A percentile compares a stretch with the other conserved stretches of the same genome.
phyloP scores from a whole-genome alignment of 2,329 filamentous ascomycete species.

The Fusarium sp. region DNA sequence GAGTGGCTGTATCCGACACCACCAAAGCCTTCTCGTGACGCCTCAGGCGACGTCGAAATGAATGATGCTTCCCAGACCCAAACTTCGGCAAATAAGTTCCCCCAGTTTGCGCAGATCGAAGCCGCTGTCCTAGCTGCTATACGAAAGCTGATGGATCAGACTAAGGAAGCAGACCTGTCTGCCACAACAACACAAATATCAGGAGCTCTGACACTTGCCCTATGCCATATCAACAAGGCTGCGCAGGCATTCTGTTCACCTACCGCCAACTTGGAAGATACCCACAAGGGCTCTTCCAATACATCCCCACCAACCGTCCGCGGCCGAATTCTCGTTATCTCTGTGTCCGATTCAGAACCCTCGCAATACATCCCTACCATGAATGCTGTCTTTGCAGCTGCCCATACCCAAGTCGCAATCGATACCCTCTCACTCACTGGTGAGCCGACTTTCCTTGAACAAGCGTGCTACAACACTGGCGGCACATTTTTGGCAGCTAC shows the following conservation, averaged over 20 bases:
- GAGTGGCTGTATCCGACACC: conserved; percentile 85
- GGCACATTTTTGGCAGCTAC: conserved; percentile 65
- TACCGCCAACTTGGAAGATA: conserved; percentile 56
- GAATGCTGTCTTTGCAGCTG: conserved; percentile 97
- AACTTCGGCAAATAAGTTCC: conserved; percentile 84
- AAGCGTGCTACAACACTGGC: conserved; percentile 76
- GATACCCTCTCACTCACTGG: conserved; percentile 90
- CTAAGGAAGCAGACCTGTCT: conserved; percentile 72
- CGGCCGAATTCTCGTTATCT: conserved; percentile 85
- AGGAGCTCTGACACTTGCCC: conserved; percentile 88
- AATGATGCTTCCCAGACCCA: conserved; percentile 54
- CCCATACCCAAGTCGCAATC: conserved; percentile 87
- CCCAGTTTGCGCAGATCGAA: conserved; percentile 89
- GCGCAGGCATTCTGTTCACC: conserved; percentile 72
- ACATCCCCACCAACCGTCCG: conserved; percentile 49
- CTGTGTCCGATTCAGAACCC: conserved; percentile 85
- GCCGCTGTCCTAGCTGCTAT: conserved; percentile 80
- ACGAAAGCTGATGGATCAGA: conserved; percentile 75
- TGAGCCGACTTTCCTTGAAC: conserved; percentile 91
- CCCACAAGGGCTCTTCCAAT: conserved; percentile 48
- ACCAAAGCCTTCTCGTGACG: conserved; percentile 47
- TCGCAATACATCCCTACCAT: conserved; percentile 98
- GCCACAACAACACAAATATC: conserved; percentile 87
- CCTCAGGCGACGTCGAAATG: conserved; percentile 69
- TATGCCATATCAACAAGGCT: conserved; percentile 90